Conservation (phyloP, 2,329 filamentous ascomycete species). For the Tetracladium maxilliforme region DNA sequence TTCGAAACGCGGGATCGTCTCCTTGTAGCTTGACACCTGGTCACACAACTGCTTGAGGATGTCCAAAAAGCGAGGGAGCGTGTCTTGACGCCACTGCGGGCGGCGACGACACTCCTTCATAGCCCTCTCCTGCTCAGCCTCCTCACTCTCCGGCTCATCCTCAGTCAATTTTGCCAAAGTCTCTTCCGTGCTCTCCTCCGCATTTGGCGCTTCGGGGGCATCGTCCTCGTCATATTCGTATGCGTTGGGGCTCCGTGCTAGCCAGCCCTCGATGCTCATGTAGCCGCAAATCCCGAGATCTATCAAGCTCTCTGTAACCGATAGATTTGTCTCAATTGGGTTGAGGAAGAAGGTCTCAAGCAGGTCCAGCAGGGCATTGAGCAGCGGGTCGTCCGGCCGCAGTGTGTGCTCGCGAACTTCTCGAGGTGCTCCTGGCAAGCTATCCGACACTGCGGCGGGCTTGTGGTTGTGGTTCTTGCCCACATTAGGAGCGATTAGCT, state of each 20-base stretch:
- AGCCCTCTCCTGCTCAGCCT: conserved; percentile 27
- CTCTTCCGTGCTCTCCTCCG: conserved; percentile 1
- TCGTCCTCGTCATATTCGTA: conserved; percentile 39
- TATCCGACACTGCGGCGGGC: conserved; percentile 37
- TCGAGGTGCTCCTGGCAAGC: conserved; percentile 42
- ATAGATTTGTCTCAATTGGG: conserved; percentile 79
- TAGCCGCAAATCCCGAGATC: conserved; percentile 75
- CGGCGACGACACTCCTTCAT: conserved; percentile 35
- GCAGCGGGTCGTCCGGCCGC: conserved; percentile 43
- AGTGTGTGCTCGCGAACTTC: conserved; percentile 48
- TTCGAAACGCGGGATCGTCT: conserved; percentile 56
- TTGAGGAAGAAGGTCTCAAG: conserved; percentile 78
- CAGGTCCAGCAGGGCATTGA: conserved; percentile 53
- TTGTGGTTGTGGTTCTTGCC: conserved; percentile 40
- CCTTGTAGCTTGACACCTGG: conserved; percentile 46
- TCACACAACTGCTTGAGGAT: conserved; percentile 45
- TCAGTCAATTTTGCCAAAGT: conserved; percentile 22
- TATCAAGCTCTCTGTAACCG: conserved; percentile 70
- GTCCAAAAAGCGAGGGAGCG: conserved; percentile 36
- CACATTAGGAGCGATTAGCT: conserved; percentile 47
- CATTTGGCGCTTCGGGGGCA: conserved; percentile 12
- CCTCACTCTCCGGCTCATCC: too few relatives aligned
- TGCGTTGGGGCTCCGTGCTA: conserved; percentile 56
- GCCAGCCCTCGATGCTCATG: conserved; percentile 80
- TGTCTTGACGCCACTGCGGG: conserved; percentile 34